These are phyloP conservation scores for Xylariaceae sp. DNA, from an alignment of 2,329 filamentous ascomycete genomes.

Conservation along the genomic window DNA sequence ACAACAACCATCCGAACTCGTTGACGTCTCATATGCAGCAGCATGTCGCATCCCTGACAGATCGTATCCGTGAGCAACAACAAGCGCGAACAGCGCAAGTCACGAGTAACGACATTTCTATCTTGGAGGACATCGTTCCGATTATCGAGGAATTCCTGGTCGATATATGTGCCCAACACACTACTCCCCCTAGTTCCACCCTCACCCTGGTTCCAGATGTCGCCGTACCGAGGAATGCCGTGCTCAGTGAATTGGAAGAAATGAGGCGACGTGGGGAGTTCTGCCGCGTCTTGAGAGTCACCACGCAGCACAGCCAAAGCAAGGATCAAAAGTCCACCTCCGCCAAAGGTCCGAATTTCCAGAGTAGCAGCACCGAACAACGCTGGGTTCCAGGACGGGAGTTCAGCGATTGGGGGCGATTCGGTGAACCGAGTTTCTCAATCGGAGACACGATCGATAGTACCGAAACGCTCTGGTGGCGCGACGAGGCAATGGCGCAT, in stretches of 20 bases:
- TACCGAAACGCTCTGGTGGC: constrained; percentile 47
- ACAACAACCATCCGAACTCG: constrained; percentile 16
- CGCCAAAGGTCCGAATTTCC: not conserved
- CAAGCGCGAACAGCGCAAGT: constrained; percentile 39
- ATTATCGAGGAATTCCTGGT: constrained; percentile 47
- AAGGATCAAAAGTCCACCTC: constrained; percentile 11
- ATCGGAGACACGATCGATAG: constrained; percentile 1
- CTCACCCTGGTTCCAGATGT: constrained; percentile 49
- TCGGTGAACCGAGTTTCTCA: constrained; percentile 32
- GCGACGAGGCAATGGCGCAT: constrained; percentile 48
- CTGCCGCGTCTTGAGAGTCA: constrained; percentile 29
- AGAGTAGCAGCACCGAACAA: constrained; percentile 6
- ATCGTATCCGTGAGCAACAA: constrained; percentile 41
- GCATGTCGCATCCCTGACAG: constrained; percentile 42
- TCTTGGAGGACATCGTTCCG: constrained; percentile 45
- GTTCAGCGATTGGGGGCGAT: constrained; percentile 53
- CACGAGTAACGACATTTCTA: constrained; percentile 42
- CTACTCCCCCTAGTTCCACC: constrained; percentile 41
- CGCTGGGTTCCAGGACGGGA: constrained; percentile 28
- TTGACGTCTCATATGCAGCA: constrained; percentile 32
- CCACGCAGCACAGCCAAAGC: not conserved
- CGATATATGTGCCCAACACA: constrained; percentile 40
- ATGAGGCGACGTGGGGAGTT: constrained; percentile 34
- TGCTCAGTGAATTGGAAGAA: constrained; percentile 34
- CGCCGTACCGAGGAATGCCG: constrained; percentile 39